A percentile compares a stretch with the other conserved stretches of the same genome.
Conservation (phyloP, 352 stramenopile species). For the Phytophthora parvispora region DNA sequence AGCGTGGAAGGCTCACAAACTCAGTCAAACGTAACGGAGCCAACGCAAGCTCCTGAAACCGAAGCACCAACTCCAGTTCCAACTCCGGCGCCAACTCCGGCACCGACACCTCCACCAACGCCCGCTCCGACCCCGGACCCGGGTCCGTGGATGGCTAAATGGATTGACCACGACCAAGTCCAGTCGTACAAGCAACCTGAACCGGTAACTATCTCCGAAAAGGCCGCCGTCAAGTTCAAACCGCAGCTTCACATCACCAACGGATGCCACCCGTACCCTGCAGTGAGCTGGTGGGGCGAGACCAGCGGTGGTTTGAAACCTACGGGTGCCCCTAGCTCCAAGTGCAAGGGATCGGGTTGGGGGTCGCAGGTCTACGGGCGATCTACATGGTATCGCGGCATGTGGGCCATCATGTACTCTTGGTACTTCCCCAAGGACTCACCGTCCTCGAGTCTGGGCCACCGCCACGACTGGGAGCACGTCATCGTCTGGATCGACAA, state of each 20-base stretch:
- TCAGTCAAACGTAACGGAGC: no score
- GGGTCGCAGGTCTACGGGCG: conserved; percentile 33
- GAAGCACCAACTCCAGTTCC: no score
- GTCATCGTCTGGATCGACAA: no score
- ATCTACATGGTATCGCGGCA: not conserved
- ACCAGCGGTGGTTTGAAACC: conserved; percentile 5
- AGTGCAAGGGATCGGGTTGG: conserved; percentile 29
- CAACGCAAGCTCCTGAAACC: no score
- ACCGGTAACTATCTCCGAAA: conserved; percentile 11
- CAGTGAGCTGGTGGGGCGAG: conserved; percentile 29
- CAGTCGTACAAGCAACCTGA: conserved; percentile 5
- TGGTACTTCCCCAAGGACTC: conserved; percentile 54
- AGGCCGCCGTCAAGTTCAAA: conserved; percentile 11
- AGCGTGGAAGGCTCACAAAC: no score
- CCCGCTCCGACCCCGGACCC: not conserved
- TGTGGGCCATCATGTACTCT: conserved; percentile 26
- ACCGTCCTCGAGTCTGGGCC: conserved; percentile 25
- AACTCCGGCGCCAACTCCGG: no score
- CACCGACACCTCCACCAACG: not conserved
- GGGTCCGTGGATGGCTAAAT: no score
- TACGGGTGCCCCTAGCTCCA: conserved; percentile 5
- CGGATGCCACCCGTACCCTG: conserved; percentile 34
- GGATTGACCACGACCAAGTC: conserved; percentile 15
- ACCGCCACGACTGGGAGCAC: conserved; percentile 59
- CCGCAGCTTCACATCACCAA: conserved; percentile 4